Evolutionary conservation across 2,329 filamentous ascomycete species (phyloP).

Genomic region (Aspergillus jensenii): DNA sequence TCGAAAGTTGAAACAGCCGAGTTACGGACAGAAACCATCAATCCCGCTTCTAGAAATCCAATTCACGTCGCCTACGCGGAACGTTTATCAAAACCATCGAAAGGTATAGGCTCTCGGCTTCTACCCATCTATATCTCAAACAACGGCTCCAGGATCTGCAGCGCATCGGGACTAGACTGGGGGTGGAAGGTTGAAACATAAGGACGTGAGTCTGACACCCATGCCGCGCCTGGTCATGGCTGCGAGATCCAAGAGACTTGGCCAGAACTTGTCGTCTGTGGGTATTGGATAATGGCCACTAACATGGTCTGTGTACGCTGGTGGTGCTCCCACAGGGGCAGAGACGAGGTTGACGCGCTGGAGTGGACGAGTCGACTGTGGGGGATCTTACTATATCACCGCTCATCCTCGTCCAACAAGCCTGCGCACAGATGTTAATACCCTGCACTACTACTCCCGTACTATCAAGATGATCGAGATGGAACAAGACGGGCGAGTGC

Average conservation of each 20-base stretch:
- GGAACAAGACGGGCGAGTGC: not conserved
- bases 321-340: not conserved
- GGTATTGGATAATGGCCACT: no score
- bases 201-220: not conserved
- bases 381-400: not conserved
- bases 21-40: not conserved
- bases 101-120: not conserved
- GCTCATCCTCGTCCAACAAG: not conserved
- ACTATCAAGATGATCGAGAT: slow-evolving; percentile 1
- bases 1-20: no score
- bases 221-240: not conserved
- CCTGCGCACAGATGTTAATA: not conserved
- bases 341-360: not conserved
- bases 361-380: not conserved
- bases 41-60: not conserved
- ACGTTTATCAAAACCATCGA: not conserved
- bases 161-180: not conserved
- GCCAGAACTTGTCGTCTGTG: no score
- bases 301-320: no score
- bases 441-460: not conserved
- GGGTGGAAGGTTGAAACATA: not conserved
- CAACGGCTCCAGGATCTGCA: slow-evolving; percentile 10
- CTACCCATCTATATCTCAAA: slow-evolving; percentile 1
- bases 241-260: not conserved
- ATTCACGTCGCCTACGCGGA: not conserved